Conservation (phyloP, 352 stramenopile species). For the Globisporangium barbulae region DNA sequence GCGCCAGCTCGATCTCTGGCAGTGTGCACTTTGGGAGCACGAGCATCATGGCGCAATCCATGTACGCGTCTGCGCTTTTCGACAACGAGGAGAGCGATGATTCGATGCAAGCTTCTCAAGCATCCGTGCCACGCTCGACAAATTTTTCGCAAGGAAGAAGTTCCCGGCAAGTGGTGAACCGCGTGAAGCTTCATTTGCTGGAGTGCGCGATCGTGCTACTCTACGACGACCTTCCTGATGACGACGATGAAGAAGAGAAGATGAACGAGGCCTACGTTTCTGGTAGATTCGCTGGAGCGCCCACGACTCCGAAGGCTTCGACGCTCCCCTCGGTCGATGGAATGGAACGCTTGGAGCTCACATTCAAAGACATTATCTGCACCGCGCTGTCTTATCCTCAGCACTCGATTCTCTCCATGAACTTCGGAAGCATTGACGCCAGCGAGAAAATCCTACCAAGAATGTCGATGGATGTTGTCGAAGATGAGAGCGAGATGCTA, state of each 20-base stretch:
- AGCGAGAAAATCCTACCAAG: slow-evolving; percentile 70
- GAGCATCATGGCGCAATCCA: slow-evolving; percentile 69
- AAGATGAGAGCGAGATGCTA: slow-evolving; percentile 59
- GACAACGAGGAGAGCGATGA: slow-evolving; percentile 34
- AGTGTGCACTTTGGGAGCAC: slow-evolving; percentile 30
- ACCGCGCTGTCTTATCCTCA: slow-evolving; percentile 62
- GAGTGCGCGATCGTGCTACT: slow-evolving; percentile 70
- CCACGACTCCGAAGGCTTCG: slow-evolving; percentile 27
- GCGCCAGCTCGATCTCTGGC: slow-evolving; percentile 37
- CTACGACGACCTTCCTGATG: slow-evolving; percentile 77
- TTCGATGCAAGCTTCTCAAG: neutral
- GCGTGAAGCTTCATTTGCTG: slow-evolving; percentile 76
- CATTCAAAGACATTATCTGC: slow-evolving; percentile 69
- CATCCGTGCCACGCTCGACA: slow-evolving; percentile 9
- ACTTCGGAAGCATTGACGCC: slow-evolving; percentile 61
- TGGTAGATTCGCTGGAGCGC: slow-evolving; percentile 24
- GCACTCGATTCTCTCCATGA: slow-evolving; percentile 44
- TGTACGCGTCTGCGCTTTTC: slow-evolving; percentile 79
- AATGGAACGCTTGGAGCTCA: slow-evolving; percentile 63
- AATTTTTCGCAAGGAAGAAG: slow-evolving; percentile 1
- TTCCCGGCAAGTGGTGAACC: slow-evolving; percentile 47
- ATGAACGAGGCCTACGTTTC: slow-evolving; percentile 17
- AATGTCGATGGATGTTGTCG: slow-evolving; percentile 68
- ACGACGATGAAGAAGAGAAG: slow-evolving; percentile 34
- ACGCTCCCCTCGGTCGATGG: slow-evolving; percentile 53